Evolutionary conservation across 1,284 basidiomycete genomes (phyloP), one percentile per base, ranked within the genome.

Genomic region (Gomphus bonarii): DNA sequence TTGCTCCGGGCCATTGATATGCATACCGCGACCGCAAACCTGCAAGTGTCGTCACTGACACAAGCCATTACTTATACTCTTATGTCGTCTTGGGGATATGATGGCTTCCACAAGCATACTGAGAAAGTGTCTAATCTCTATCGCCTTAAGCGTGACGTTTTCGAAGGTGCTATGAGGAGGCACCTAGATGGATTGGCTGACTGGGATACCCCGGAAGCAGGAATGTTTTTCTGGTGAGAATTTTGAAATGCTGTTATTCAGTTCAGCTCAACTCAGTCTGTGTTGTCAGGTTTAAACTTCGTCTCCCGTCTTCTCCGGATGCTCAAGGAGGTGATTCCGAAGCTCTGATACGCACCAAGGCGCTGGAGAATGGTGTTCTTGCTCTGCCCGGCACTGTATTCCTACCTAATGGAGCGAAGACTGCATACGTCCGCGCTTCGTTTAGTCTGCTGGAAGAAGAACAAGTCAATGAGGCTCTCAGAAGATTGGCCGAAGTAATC

Each of bases 201-300:
- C 62, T 98, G 94, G 93, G 80, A 74, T 43, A 75, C 78, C 0
- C 95, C 95, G 0, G 85, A 91, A 54, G 89, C 94, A 2, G 94
- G 94, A 61, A 88, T 93, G 88, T 93, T 94, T 72, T 81, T 91
- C 66, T 94, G 90, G 90, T 87, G 66, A 59, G 81, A 22, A n/a
- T 7, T 38, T n/a, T 40, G 2, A 16, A 16, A 31, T 6, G 10
- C n/a, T 31, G 46, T 14, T 8, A 14, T 31, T 48, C 30, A 40
- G 3, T 31, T 48, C 30, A 40, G 3, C 46, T 31, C 14, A 9
- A 48, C 46, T 31, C 9, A n/a, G 16, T 30, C 25, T 22, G 14
- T 31, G 28, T 18, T 48, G 6, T 12, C 58, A 87, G 84, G 85
- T 86, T 88, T 69, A 87, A 83, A 65, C 73, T 87, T 36, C 71